Base-by-base conservation (phyloP, 352 stramenopile genomes). In the Globisporangium heterothallicum region DNA sequence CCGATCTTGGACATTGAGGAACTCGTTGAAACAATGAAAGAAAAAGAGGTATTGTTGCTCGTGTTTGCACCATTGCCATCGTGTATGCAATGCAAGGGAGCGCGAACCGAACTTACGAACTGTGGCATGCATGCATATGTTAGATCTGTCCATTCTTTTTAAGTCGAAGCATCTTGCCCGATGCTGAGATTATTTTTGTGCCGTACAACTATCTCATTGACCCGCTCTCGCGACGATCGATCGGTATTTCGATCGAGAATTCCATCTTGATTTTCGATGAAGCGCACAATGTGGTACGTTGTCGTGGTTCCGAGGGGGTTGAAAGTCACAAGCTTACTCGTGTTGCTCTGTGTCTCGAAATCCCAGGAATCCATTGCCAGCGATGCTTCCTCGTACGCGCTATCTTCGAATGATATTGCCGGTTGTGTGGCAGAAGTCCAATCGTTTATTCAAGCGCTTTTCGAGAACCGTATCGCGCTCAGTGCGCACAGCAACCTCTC, bases 131-230 rank as follows among this genome's bases (percentile, higher is more conserved):
- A n/a, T n/a, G n/a, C n/a, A n/a, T n/a, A n/a, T 3, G 18, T 32
- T 58, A 98, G 74, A 84, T 98, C 32, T 99, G 97, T 57, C 97
- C 97, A 2, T 99, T 99, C 68, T 99, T 98, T 65, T 70, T 98
- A 42, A 97, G 82, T 4, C 77, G 97, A 24, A 86, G 81, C 19
- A 91, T 96, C 49, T 61, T 98, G 6, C 71, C 89, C 3, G 74
- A 97, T 44, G 95, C 97, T 8, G 92, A 99, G 56, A 86, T 99
- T 53, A 70, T 99, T 24, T 96, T 99, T 51, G 89, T 99, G 52
- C 97, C 97, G 2, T 99, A 99, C 80, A 99, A 99, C 71, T 99
- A 99, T 68, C 74, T 99, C 0, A 97, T 99, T 68, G 97, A 99
- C 60, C 85, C 95, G 14, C 51, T 88, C 35, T 81, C 87, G 5